Base-by-base conservation (phyloP, 768 basidiomycete genomes). In the Suillus sp. region DNA sequence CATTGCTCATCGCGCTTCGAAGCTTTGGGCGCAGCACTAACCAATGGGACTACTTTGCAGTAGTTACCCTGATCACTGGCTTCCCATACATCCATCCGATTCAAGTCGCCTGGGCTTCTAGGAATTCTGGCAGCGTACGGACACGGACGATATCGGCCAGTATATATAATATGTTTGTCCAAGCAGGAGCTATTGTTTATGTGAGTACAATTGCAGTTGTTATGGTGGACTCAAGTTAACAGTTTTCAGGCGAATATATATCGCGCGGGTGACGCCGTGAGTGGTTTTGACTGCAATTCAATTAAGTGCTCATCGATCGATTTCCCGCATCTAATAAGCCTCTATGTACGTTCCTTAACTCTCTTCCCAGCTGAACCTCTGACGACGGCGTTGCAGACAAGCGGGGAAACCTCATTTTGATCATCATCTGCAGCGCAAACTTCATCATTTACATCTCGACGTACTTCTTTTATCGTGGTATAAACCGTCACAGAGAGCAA, bases 81-180 rank as follows among this genome's bases (percentile, higher is more conserved):
- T 88, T 83, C 70, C 86, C 85, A 7, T 75, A 73, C 60, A 66
- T 70, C 9, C 75, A 75, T 51, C 74, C 73, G 2, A 71, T 76
- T 38, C 81, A 83, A 68, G 83, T 87, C 0, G 85, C 82, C 1
- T 87, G 86, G 85, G 78, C 81, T 1, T 86, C 84, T 1, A 77
- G 83, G 58, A 89, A 88, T 70, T 85, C 88, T 2, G 81, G 82
- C 67, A 83, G 82, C 59, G 88, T 89, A 2, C 74, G 82, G 48
- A 86, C 82, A 7, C 76, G 87, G 70, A 85, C 75, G 11, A 74
- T 79, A 11, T 70, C 72, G 2, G 76, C 79, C 9, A 77, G 78
- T 1, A 74, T 86, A 32, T 88, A 89, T 71, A 89, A 88, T 66
- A 86, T 88, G 80, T 84, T 82, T 64, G 84, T 87, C n/a, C 86